Conservation (phyloP, 805 yeast genomes). For the Cyberlindnera subsufficiens region DNA sequence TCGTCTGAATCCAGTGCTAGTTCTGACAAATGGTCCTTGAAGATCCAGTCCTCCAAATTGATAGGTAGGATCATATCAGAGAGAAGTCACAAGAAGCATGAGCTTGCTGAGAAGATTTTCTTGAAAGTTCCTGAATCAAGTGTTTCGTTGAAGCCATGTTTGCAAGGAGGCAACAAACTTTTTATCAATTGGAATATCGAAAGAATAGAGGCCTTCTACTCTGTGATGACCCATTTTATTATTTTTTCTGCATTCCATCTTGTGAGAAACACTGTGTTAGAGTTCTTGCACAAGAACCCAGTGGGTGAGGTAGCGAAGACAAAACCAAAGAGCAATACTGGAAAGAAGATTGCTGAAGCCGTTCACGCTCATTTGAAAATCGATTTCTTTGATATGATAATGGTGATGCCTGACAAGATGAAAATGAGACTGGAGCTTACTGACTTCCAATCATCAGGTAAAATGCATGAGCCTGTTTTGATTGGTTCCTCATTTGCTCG, state of each 20-base stretch:
- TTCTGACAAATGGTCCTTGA: conserved; percentile 10
- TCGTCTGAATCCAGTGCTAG: conserved; percentile 12
- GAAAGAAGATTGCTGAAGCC: conserved; percentile 16
- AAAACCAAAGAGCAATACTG: conserved; percentile 12
- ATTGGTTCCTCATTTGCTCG: conserved; percentile 31
- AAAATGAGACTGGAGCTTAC: conserved; percentile 41
- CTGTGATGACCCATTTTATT: conserved; percentile 39
- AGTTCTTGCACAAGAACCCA: conserved; percentile 18
- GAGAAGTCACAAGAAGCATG: conserved; percentile 22
- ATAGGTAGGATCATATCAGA: conserved; percentile 28
- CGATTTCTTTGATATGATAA: conserved; percentile 20
- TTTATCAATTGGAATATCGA: conserved; percentile 21
- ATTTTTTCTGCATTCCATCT: conserved; percentile 39
- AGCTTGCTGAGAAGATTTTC: conserved; percentile 26
- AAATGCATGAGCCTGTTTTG: conserved; percentile 17
- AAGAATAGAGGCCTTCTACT: conserved; percentile 28
- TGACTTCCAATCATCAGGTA: conserved; percentile 18
- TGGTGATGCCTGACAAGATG: conserved; percentile 43
- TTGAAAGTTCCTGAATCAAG: conserved; percentile 25
- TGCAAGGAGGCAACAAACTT: conserved; percentile 19
- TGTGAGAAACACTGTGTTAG: conserved; percentile 34
- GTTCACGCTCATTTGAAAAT: conserved; percentile 19
- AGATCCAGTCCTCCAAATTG: conserved; percentile 8
- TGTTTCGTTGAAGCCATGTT: conserved; percentile 17
- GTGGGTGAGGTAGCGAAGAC: conserved; percentile 15